Percentiles rank a stretch among this genome's conserved stretches.
phyloP scores from a whole-genome alignment of 2,329 filamentous ascomycete genomes.

The Aspergillus hortae region DNA sequence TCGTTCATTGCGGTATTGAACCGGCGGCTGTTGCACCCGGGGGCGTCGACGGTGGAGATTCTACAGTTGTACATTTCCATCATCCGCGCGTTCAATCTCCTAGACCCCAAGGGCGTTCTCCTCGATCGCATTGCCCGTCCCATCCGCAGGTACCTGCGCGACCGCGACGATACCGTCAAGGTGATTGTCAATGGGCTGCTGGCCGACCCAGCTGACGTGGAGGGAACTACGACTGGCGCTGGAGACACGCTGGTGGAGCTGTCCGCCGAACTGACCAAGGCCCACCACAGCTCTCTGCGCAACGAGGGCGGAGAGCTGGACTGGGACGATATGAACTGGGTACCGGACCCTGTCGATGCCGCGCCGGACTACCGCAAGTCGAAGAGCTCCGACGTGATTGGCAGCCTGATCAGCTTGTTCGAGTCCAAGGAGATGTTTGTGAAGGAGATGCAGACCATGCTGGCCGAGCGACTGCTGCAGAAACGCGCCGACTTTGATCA shows the following conservation, averaged over 20 bases:
- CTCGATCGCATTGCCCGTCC: slow-evolving; percentile 64
- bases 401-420: slow-evolving; percentile 81
- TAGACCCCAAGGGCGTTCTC: slow-evolving; percentile 64
- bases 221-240: slow-evolving; percentile 20
- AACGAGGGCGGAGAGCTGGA: slow-evolving; percentile 66
- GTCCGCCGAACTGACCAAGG: slow-evolving; percentile 49
- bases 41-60: slow-evolving; percentile 63
- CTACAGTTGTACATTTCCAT: slow-evolving; percentile 66
- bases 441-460: slow-evolving; percentile 83
- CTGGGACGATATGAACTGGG: slow-evolving; percentile 91
- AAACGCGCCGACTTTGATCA: slow-evolving; percentile 69
- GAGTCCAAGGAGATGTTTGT: slow-evolving; percentile 90
- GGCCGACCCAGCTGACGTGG: slow-evolving; percentile 48
- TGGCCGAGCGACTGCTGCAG: slow-evolving; percentile 73
- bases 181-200: slow-evolving; percentile 64
- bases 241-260: slow-evolving; percentile 50
- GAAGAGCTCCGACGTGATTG: slow-evolving; percentile 85
- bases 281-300: slow-evolving; percentile 39
- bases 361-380: slow-evolving; percentile 87
- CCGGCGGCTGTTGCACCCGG: slow-evolving; percentile 57
- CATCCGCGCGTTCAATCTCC: slow-evolving; percentile 59
- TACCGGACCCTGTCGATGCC: slow-evolving; percentile 88
- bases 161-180: slow-evolving; percentile 62
- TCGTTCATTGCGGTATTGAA: slow-evolving; percentile 53
- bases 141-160: slow-evolving; percentile 60